Base-by-base conservation (phyloP, 108 stramenopile genomes). In the Cylindrotheca closterium region DNA sequence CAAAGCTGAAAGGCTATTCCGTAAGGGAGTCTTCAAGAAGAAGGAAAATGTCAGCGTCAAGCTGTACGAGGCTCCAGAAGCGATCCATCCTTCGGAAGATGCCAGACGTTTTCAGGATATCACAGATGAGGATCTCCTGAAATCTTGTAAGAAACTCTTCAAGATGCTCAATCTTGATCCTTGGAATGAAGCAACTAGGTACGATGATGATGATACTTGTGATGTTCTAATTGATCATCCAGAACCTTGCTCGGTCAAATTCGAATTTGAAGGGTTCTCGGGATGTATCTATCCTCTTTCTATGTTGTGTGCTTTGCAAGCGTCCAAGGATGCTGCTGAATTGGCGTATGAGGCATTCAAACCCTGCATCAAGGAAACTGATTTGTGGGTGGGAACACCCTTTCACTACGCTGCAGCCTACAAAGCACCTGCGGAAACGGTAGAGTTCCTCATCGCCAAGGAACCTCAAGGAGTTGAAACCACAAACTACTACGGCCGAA, bases 341-440 rank as follows among this genome's bases (percentile, higher is more conserved):
- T 30, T 61, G 3, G 74, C 62, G 37, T 79, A 74, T 47, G 70
- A 74, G 33, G 79, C 73, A 21, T 63, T 58, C 61, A 67, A 67
- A 2, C 57, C 68, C 15, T 73, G 73, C 8, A 55, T 74, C 31
- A 61, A 71, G 29, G 79, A 74, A 49, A 55, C 68, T 7, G 73
- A 74, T 51, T 33, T 61, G 5, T 74, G 73, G 69, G 58, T 74
- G 4, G 75, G 75, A n/a, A 67, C 66, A 30, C 75, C 79, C 1
- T 58, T 76, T 58, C 79, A 80, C 58, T 76, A 76, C 31, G 79
- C 79, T 18, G 71, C 60, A 47, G 55, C 71, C 26, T 76, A 77
- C 63, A 61, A 67, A 17, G 68, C 68, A 1, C 18, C n/a, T 15
- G 48, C 51, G 4, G 73, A 70, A 15, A 63, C 73, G 12, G 65